Base-by-base conservation (phyloP, 2,329 filamentous ascomycete species). In the Paracoccidioides lutzii region DNA sequence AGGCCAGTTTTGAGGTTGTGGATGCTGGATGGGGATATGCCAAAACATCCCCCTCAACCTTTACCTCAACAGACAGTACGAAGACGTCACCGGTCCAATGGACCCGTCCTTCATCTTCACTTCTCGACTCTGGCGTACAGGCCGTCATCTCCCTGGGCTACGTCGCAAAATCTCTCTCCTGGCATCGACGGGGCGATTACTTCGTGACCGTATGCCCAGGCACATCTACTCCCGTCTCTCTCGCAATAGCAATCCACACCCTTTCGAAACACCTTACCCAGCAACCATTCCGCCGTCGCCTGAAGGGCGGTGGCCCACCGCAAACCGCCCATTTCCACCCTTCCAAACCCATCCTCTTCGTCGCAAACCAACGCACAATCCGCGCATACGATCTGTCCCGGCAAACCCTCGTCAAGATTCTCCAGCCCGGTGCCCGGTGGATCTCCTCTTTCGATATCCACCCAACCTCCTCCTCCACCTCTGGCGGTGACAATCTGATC, bases 281-380 rank as follows among this genome's bases (percentile, higher is more conserved):
- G 71, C 84, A 93, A 61, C 94, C 93, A 32, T 97, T 98, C 82
- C 86, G 88, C 58, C 80, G 81, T 57, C 71, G 75, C 62, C 71
- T 85, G 60, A 82, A 82, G 65, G 83, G 83, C 57, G 83, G 89
- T 50, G 88, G 85, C 50, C 78, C 87, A 55, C 80, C 90, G 1
- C 91, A 97, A 72, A 86, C 87, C 0, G 90, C 90, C 4, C 88
- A 90, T 63, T 98, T 98, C 79, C 94, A 98, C 71, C 93, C 93
- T 1, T 88, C 85, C 43, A 85, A 90, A 62, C 90, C 93, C 0
- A 82, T 95, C 52, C 90, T 98, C 75, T 97, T 97, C 67, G 88
- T 98, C 55, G 93, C 93, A 3, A 97, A 94, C 9, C 90, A 95
- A 71, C 87, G 91, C 64, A 86, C 87, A 57, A 90, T 98, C 66